Conservation (phyloP, 768 basidiomycete species). For the Kwoniella botswanensis region DNA sequence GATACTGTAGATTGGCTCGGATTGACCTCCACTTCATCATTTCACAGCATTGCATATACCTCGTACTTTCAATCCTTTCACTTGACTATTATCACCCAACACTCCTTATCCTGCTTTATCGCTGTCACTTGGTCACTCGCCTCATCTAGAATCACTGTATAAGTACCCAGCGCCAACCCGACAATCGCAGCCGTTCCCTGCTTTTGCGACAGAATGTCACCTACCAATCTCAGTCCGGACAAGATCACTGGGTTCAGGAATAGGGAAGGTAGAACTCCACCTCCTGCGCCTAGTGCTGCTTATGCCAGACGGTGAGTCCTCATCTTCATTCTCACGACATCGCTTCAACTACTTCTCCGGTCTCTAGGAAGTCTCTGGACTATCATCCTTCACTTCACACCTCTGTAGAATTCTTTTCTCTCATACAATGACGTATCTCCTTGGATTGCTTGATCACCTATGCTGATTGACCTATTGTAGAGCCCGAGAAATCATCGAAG, state of each 20-base stretch:
- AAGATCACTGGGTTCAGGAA: conserved; percentile 8
- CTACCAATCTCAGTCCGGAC: conserved; percentile 28
- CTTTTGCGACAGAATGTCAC: conserved; percentile 5
- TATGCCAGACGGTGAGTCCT: conserved; percentile 37
- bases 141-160: not conserved
- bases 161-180: too few relatives aligned
- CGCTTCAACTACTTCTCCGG: not conserved
- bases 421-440: too few relatives aligned
- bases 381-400: not conserved
- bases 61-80: not conserved
- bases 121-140: not conserved
- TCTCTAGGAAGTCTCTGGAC: not conserved
- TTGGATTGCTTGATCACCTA: not conserved
- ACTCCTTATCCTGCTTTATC: not conserved
- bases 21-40: conserved; percentile 2
- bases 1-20: not conserved
- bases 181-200: not conserved
- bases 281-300: conserved; percentile 48
- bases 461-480: conserved; percentile 59
- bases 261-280: conserved; percentile 45
- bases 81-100: not conserved
- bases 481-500: conserved; percentile 81
- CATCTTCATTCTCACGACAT: conserved; percentile 12
- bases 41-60: conserved; percentile 5
- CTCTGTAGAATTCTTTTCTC: not conserved